Conservation (phyloP, 805 yeast genomes). For the Jamesozyma gamospora region DNA sequence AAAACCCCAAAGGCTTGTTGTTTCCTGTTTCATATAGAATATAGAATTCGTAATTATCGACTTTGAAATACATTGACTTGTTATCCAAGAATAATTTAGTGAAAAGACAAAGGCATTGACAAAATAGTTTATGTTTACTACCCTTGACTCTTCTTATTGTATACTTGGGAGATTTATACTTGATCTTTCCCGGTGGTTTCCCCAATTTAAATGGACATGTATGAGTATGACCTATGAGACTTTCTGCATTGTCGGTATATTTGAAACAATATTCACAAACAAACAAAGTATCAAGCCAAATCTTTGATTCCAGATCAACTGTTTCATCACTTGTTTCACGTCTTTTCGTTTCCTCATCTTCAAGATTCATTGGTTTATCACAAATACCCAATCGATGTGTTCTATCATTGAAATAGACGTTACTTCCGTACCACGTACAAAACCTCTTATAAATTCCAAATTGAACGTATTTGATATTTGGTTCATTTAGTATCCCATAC, state of each 20-base stretch:
- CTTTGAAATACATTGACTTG: constrained; percentile 75
- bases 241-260: constrained; percentile 44
- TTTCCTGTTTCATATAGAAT: constrained; percentile 46
- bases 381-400: constrained; percentile 8
- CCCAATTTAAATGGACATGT: constrained; percentile 35
- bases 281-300: constrained; percentile 52
- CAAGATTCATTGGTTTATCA: too few species aligned
- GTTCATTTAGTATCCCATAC: constrained; percentile 51
- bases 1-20: constrained; percentile 73
- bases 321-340: background rate
- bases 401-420: constrained; percentile 53
- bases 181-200: constrained; percentile 57
- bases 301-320: constrained; percentile 12
- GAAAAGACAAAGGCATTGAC: constrained; percentile 76
- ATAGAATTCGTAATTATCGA: constrained; percentile 74
- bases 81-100: constrained; percentile 84
- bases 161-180: constrained; percentile 49
- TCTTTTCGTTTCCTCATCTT: background rate
- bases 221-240: constrained; percentile 41
- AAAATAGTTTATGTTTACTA: constrained; percentile 48
- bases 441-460: constrained; percentile 56
- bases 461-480: constrained; percentile 56
- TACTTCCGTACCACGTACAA: constrained; percentile 81
- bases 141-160: constrained; percentile 65
- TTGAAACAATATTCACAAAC: constrained; percentile 83